Base-by-base conservation (phyloP, 352 stramenopile species). In the Pythium monospermum region DNA sequence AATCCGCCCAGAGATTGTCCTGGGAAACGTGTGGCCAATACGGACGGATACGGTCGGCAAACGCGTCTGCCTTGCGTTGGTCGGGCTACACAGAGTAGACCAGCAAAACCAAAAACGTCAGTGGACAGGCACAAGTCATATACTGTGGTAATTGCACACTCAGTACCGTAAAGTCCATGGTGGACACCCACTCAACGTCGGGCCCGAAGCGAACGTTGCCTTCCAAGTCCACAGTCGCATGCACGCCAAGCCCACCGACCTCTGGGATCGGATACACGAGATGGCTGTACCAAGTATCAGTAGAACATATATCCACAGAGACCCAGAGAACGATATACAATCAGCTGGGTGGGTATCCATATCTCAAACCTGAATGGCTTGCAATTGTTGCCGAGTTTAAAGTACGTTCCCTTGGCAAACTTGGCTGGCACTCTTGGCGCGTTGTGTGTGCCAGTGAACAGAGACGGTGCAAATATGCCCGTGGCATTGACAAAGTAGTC, bases 341-440 rank as follows among this genome's bases (percentile, higher is more conserved):
- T n/a, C n/a, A n/a, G n/a, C n/a, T n/a, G n/a, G n/a, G n/a, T n/a
- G n/a, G n/a, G n/a, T n/a, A n/a, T n/a, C n/a, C n/a, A n/a, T n/a
- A n/a, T n/a, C n/a, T n/a, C n/a, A n/a, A 60, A 88, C 76, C 70
- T 77, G 48, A 90, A 92, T 0, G 83, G 83, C 18, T 62, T 60
- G 6, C 69, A 57, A 33, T 61, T 75, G 6, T 62, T 49, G 22
- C 61, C 58, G 12, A 95, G 70, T 37, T 85, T 88, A 66, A 98
- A 99, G 69, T 99, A 99, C 31, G 93, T 98, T 12, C 96, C 96
- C 64, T 98, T 98, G 15, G 94, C 92, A 58, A 97, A 98, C 38
- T 73, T 77, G 55, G 77, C 38, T 8, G 75, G 57, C 32, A 95
- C 43, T 12, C 36, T 55, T 4, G 75, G n/a, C 35, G 31, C 25